Evolutionary conservation across 1,284 basidiomycete genomes (phyloP), one percentile per base, ranked within the genome.

Genomic region (Moesziomyces globuligerus): DNA sequence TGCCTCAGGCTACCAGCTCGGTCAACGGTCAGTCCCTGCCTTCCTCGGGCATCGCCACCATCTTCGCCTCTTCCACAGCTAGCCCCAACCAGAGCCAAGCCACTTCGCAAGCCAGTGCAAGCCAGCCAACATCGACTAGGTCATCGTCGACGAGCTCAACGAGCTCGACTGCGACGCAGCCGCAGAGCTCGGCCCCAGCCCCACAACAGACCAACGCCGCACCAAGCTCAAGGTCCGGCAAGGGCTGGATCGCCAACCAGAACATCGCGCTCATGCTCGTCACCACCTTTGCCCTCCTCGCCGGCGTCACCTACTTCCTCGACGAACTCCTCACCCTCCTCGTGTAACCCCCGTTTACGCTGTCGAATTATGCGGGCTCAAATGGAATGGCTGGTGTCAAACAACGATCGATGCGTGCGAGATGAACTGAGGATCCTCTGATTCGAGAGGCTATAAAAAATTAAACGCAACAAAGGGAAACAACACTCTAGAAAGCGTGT

Each of bases 291-390:
- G 58, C 51, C 3, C n/a, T 72, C 20, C 40, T 72, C 17, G 69
- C 62, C 7, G 69, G 58, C 3, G 50, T 62, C 3, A 72, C 62
- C 4, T 72, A 60, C 50, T 62, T 72, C 29, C 36, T 72, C 15
- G 69, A 72, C 24, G 58, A 72, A 26, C 48, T 72, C 28, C 40
- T 72, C 13, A 45, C 20, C n/a, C 29, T 62, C 34, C 51, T 72
- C 36, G 57, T 71, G 23, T 74, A 29, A 65, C 17, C 29, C n/a
- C 3, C 26, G 25, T 45, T n/a, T 45, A 13, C 18, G 18, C 18
- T 26, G 3, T 32, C 18, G 21, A 17, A 17, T 9, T 10, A 11
- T 3, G 23, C 25, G 6, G 6, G 26, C 6, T 34, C 11, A 17
- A 13, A n/a, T 34, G 29, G 29, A 29, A 29, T 15, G 10, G 29